Conservation (phyloP, 1,284 basidiomycete species). For the Wallemia mellicola region DNA sequence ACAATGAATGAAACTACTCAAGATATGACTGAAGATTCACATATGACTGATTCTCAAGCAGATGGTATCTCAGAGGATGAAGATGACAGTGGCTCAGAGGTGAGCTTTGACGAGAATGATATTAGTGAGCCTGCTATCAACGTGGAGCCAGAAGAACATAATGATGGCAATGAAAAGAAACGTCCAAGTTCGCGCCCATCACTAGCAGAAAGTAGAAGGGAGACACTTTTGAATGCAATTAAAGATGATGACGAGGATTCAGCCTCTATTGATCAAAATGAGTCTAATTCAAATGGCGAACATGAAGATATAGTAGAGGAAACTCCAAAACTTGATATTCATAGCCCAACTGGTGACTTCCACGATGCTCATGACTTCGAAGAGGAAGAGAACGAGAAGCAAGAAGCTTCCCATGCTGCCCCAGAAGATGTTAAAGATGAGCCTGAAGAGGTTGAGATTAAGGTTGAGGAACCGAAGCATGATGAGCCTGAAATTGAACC, state of each 20-base stretch:
- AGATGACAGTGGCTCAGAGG: not conserved
- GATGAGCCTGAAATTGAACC: too few species aligned
- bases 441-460: not conserved
- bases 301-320: not conserved
- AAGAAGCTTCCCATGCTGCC: not conserved
- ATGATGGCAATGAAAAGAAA: not conserved
- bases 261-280: not conserved
- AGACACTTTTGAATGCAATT: not conserved
- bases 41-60: too few species aligned
- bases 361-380: not conserved
- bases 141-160: not conserved
- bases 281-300: not conserved
- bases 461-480: too few species aligned
- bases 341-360: not conserved
- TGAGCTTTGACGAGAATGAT: not conserved
- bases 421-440: not conserved
- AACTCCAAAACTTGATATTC: not conserved
- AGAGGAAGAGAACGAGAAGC: not conserved
- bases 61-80: not conserved
- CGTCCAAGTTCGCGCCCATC: not conserved
- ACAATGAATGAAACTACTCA: not conserved
- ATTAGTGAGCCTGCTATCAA: not conserved
- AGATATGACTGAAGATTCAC: not conserved
- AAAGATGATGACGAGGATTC: not conserved
- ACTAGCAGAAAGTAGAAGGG: not conserved